Evolutionary conservation across 768 basidiomycete species (phyloP).

Genomic region (Mycena albidolilacea): DNA sequence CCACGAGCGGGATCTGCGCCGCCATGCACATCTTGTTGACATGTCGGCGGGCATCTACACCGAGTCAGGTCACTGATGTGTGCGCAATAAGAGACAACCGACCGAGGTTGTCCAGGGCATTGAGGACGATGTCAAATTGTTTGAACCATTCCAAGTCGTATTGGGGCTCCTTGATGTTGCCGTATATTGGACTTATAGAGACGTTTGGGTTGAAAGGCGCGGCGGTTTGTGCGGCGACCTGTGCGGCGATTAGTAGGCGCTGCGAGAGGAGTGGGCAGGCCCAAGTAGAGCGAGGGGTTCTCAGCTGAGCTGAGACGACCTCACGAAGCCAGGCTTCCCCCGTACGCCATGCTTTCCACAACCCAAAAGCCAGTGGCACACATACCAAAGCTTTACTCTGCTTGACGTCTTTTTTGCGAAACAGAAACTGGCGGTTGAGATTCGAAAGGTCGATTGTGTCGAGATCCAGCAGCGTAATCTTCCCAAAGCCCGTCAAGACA

Average conservation of each 20-base stretch:
- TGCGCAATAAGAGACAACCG: slow-evolving; percentile 42
- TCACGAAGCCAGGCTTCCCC: too few species aligned
- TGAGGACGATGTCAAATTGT: slow-evolving; percentile 92
- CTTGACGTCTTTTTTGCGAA: slow-evolving; percentile 97
- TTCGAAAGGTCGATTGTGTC: slow-evolving; percentile 99
- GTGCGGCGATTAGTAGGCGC: slow-evolving; percentile 22
- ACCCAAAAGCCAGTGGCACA: slow-evolving; percentile 50
- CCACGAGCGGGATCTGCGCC: slow-evolving; percentile 89
- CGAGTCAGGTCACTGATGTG: not conserved
- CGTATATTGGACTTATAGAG: slow-evolving; percentile 89
- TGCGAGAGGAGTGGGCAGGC: not conserved
- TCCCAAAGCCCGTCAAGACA: slow-evolving; percentile 92
- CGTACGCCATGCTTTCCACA: too few species aligned
- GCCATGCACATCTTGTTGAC: slow-evolving; percentile 99
- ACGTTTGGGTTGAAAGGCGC: slow-evolving; percentile 91
- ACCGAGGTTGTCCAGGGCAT: slow-evolving; percentile 98
- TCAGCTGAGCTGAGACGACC: not conserved
- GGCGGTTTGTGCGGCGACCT: slow-evolving; percentile 90
- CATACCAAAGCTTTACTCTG: slow-evolving; percentile 94
- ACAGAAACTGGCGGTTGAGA: slow-evolving; percentile 96
- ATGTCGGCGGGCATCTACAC: slow-evolving; percentile 89
- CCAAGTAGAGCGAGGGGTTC: not conserved
- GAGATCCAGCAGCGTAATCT: slow-evolving; percentile 94
- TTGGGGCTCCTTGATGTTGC: slow-evolving; percentile 94
- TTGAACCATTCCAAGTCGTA: slow-evolving; percentile 94